A percentile compares a stretch with the other conserved stretches of the same genome.
These are phyloP conservation scores for Anacardium occidentale DNA, from an alignment of 345 rosid species.

Conservation along the genomic window DNA sequence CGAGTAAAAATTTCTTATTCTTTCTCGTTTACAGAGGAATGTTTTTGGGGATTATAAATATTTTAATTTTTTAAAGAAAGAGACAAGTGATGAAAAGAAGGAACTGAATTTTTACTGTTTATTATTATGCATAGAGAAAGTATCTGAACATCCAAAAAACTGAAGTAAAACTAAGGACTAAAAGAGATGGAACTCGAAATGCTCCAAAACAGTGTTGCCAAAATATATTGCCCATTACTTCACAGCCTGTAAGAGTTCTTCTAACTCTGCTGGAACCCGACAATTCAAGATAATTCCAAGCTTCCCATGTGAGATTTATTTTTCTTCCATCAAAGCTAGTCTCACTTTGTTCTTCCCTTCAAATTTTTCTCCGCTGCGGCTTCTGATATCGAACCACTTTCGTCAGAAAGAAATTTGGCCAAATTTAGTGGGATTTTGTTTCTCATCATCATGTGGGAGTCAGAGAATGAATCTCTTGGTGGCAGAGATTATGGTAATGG, in stretches of 20 bases:
- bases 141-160: constrained; percentile 10
- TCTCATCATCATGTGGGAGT: constrained; percentile 78
- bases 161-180: neutral
- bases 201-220: constrained; percentile 25
- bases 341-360: constrained; percentile 11
- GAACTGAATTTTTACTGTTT: constrained; percentile 16
- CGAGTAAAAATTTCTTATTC: neutral
- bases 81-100: constrained; percentile 1
- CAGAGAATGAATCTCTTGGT: constrained; percentile 64
- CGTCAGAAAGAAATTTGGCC: constrained; percentile 5
- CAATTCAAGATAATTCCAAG: constrained; percentile 46
- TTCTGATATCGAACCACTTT: constrained; percentile 4
- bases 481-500: constrained; percentile 78
- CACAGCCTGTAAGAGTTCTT: constrained; percentile 46
- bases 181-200: constrained; percentile 7
- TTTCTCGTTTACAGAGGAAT: constrained; percentile 23
- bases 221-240: constrained; percentile 38
- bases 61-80: neutral
- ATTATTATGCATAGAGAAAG: constrained; percentile 13
- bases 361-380: constrained; percentile 17
- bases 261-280: constrained; percentile 43
- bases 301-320: constrained; percentile 60
- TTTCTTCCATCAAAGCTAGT: constrained; percentile 9
- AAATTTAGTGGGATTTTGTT: constrained; percentile 3
- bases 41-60: constrained; percentile 16